Evolutionary conservation across 768 basidiomycete species (phyloP).

Genomic region (Pholiota microspora): DNA sequence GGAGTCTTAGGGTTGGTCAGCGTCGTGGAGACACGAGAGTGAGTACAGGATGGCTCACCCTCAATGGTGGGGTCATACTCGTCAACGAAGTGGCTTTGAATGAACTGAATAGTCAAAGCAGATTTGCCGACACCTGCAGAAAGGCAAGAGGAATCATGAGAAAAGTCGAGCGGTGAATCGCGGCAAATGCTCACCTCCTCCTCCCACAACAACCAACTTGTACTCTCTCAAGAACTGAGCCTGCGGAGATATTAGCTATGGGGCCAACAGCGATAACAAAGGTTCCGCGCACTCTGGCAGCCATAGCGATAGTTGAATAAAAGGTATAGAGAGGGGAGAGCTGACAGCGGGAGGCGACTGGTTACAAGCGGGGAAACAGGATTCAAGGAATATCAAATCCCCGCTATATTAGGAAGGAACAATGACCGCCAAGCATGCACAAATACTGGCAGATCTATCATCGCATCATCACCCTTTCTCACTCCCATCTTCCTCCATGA

Average conservation of each 20-base stretch:
- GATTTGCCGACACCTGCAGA: slow-evolving; percentile 61
- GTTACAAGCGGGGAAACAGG: slow-evolving; percentile 16
- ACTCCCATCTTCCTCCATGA: neutral
- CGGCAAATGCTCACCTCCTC: slow-evolving; percentile 64
- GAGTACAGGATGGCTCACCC: slow-evolving; percentile 39
- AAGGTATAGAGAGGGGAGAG: slow-evolving; percentile 12
- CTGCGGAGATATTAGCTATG: slow-evolving; percentile 33
- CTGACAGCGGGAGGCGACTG: slow-evolving; percentile 17
- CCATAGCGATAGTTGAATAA: slow-evolving; percentile 27
- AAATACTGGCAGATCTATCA: slow-evolving; percentile 8
- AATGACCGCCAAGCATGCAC: slow-evolving; percentile 20
- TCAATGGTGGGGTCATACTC: slow-evolving; percentile 97
- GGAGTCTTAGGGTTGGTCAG: slow-evolving; percentile 59
- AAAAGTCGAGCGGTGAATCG: neutral
- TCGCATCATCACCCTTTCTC: neutral
- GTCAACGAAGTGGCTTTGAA: slow-evolving; percentile 92
- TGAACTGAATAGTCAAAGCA: slow-evolving; percentile 96
- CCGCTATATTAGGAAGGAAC: slow-evolving; percentile 16
- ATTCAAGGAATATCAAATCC: slow-evolving; percentile 7
- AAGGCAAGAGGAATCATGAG: neutral
- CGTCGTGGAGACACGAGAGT: neutral
- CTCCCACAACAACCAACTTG: slow-evolving; percentile 98
- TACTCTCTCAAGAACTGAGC: slow-evolving; percentile 94
- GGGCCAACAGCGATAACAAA: neutral
- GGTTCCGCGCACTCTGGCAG: slow-evolving; percentile 32